These are phyloP conservation scores for Ophiobolus disseminans DNA, from an alignment of 2,329 filamentous ascomycete species.

Conservation along the genomic window DNA sequence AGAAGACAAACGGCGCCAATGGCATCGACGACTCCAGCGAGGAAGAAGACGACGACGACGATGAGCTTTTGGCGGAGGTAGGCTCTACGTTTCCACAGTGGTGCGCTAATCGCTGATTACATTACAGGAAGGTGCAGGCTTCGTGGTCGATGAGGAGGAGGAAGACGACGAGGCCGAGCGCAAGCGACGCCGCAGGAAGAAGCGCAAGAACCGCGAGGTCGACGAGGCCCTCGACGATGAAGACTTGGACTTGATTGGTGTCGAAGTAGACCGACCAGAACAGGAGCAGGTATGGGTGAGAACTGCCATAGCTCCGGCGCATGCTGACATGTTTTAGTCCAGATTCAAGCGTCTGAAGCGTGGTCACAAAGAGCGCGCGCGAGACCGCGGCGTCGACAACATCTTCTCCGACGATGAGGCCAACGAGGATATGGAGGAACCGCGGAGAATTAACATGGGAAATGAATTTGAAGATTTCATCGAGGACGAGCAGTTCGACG, in stretches of 20 bases:
- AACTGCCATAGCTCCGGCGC: constrained; percentile 1
- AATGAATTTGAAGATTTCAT: constrained; percentile 76
- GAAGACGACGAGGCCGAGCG: constrained; percentile 68
- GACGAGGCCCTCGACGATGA: constrained; percentile 90
- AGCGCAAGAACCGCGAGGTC: constrained; percentile 79
- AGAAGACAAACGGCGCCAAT: constrained; percentile 39
- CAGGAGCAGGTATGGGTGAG: constrained; percentile 67
- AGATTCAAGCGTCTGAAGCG: constrained; percentile 98
- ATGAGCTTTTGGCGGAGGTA: constrained; percentile 43
- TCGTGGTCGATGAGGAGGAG: constrained; percentile 92
- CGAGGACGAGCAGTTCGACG: constrained; percentile 81
- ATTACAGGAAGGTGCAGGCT: constrained; percentile 82
- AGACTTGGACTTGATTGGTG: constrained; percentile 92
- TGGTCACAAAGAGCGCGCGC: constrained; percentile 75
- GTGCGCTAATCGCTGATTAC: constrained; percentile 20
- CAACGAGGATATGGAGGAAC: constrained; percentile 59
- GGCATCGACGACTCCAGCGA: constrained; percentile 48
- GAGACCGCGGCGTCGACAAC: constrained; percentile 78
- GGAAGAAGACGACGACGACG: constrained; percentile 51
- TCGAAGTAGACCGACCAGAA: constrained; percentile 73
- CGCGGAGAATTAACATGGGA: constrained; percentile 34
- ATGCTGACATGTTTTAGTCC: constrained; percentile 60
- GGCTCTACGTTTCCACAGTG: constrained; percentile 10
- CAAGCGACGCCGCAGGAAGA: constrained; percentile 71
- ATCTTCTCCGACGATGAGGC: constrained; percentile 98